phyloP scores from a whole-genome alignment of 192 early-diverging fungal species.

The Backusella mclennaniae region DNA sequence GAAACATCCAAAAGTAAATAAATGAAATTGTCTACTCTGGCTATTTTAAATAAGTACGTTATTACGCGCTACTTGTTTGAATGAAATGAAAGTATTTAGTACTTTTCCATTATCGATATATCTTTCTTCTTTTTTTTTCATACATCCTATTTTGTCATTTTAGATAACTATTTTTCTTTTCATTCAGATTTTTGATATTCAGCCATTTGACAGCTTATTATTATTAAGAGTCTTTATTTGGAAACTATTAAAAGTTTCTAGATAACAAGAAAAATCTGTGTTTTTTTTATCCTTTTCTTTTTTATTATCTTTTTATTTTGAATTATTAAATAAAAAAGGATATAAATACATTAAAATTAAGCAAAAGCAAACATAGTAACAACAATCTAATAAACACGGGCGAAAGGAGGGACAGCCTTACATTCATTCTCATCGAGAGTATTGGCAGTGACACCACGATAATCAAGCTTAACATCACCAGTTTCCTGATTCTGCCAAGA shows the following conservation, averaged over 20 bases:
- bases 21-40: too few species aligned
- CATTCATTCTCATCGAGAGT: constrained; percentile 95
- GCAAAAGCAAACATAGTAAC: neutral
- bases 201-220: neutral
- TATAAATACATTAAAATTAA: neutral
- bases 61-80: too few species aligned
- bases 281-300: neutral
- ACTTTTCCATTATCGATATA: too few species aligned
- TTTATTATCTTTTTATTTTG: too few species aligned
- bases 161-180: too few species aligned
- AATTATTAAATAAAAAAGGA: neutral
- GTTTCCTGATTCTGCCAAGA: constrained; percentile 88
- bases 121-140: too few species aligned
- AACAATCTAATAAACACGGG: constrained; percentile 75
- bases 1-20: too few species aligned
- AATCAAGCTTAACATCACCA: constrained; percentile 71
- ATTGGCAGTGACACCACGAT: constrained; percentile 73
- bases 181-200: neutral
- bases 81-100: too few species aligned
- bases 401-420: constrained; percentile 85
- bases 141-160: too few species aligned
- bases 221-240: neutral
- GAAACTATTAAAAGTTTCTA: neutral
- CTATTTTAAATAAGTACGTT: too few species aligned
- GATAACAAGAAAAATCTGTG: neutral